Evolutionary conservation across 2,329 filamentous ascomycete species (phyloP).

Genomic region (Drechslerella dactyloides): DNA sequence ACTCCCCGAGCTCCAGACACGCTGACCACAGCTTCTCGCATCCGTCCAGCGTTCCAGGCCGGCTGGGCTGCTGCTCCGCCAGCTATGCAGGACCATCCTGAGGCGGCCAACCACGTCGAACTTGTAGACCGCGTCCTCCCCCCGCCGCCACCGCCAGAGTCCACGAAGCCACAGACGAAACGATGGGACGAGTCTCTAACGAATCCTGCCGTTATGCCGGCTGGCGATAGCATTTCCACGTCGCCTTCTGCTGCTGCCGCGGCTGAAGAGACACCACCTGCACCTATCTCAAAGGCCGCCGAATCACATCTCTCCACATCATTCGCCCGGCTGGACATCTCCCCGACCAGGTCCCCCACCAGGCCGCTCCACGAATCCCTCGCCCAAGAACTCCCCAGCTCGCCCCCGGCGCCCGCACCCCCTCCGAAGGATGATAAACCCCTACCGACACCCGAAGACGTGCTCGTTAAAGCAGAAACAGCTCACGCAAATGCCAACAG

Average conservation of each 20-base stretch:
- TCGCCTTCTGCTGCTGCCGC: not conserved
- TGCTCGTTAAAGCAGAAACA: slow-evolving; percentile 52
- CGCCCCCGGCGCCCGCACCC: slow-evolving; percentile 54
- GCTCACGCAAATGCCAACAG: slow-evolving; percentile 13
- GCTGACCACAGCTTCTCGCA: not conserved
- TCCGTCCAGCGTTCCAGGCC: slow-evolving; percentile 6
- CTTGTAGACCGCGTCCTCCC: slow-evolving; percentile 18
- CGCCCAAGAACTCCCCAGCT: slow-evolving; percentile 33
- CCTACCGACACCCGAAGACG: slow-evolving; percentile 52
- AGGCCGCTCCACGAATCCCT: slow-evolving; percentile 27
- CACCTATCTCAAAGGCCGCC: slow-evolving; percentile 8
- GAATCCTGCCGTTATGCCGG: slow-evolving; percentile 37
- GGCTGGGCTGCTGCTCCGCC: slow-evolving; percentile 1
- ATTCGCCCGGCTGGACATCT: slow-evolving; percentile 38
- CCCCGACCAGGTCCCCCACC: slow-evolving; percentile 25
- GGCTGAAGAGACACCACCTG: slow-evolving; percentile 15
- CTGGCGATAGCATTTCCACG: slow-evolving; percentile 33
- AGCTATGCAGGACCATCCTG: slow-evolving; percentile 32
- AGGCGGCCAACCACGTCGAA: slow-evolving; percentile 18
- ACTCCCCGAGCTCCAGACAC: not conserved
- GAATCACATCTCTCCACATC: slow-evolving; percentile 49
- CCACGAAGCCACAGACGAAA: slow-evolving; percentile 31
- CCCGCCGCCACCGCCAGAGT: slow-evolving; percentile 15
- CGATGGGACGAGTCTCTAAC: slow-evolving; percentile 38
- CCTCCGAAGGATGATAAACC: slow-evolving; percentile 50